Conservation (phyloP, 2,329 filamentous ascomycete genomes). For the Trichoderma oligosporum region DNA sequence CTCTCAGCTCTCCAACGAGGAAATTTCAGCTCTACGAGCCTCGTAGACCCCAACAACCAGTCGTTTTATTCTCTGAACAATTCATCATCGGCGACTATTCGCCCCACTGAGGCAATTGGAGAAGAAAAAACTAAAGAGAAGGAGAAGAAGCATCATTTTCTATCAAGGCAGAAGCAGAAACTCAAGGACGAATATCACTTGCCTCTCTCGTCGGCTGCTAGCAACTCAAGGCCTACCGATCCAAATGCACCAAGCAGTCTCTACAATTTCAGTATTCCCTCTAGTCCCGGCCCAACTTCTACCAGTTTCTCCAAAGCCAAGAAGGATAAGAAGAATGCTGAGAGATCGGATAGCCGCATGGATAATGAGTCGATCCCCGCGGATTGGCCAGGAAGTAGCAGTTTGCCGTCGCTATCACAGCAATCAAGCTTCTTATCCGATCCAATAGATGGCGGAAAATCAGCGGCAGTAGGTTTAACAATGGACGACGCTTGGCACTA, state of each 20-base stretch:
- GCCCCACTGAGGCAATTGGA: slow-evolving; percentile 53
- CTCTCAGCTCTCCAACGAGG: slow-evolving; percentile 61
- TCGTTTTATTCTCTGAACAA: slow-evolving; percentile 73
- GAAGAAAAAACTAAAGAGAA: slow-evolving; percentile 52
- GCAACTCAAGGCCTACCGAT: slow-evolving; percentile 72
- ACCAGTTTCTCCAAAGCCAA: slow-evolving; percentile 75
- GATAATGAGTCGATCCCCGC: slow-evolving; percentile 49
- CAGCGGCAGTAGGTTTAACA: slow-evolving; percentile 62
- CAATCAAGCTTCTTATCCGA: slow-evolving; percentile 47
- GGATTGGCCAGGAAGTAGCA: slow-evolving; percentile 54
- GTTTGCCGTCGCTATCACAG: slow-evolving; percentile 44
- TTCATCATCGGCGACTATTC: slow-evolving; percentile 71
- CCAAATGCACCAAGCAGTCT: slow-evolving; percentile 70
- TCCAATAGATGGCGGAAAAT: slow-evolving; percentile 52
- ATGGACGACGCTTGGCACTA: slow-evolving; percentile 81
- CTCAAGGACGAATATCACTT: slow-evolving; percentile 70
- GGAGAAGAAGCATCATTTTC: slow-evolving; percentile 74
- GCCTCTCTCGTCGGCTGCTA: slow-evolving; percentile 69
- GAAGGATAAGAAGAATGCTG: slow-evolving; percentile 79
- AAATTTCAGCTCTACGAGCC: slow-evolving; percentile 68
- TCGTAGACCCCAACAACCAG: slow-evolving; percentile 57
- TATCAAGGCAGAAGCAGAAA: slow-evolving; percentile 76
- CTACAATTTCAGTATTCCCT: slow-evolving; percentile 73
- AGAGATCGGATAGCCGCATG: slow-evolving; percentile 52
- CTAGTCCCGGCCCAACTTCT: slow-evolving; percentile 63